Evolutionary conservation across 2,329 filamentous ascomycete genomes (phyloP).

Genomic region (Leptosphaerulina australis): DNA sequence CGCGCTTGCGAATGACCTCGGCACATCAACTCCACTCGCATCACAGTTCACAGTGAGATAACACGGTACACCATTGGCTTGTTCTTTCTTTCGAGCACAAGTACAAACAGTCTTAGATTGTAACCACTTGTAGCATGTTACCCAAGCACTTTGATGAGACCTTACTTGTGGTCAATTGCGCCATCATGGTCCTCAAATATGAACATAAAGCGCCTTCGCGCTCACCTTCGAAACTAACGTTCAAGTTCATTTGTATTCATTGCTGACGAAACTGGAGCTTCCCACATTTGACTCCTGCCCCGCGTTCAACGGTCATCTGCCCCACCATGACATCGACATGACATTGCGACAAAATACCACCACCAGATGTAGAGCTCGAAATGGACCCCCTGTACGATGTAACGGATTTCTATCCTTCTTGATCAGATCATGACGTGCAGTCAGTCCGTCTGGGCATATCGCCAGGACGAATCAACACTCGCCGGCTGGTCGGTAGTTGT

Average conservation of each 20-base stretch:
- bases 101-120: neutral
- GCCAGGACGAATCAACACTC: constrained; percentile 30
- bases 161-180: neutral
- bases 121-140: neutral
- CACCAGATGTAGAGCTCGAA: constrained; percentile 19
- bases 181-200: constrained; percentile 31
- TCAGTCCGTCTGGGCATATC: constrained; percentile 33
- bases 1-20: no score
- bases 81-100: neutral
- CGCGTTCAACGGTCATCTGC: constrained; percentile 21
- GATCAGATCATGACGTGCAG: constrained; percentile 39
- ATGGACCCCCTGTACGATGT: constrained; percentile 18
- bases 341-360: constrained; percentile 28
- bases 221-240: neutral
- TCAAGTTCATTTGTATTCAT: neutral
- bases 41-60: constrained; percentile 3
- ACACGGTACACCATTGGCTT: no score
- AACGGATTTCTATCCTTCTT: constrained; percentile 28
- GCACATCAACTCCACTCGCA: constrained; percentile 3
- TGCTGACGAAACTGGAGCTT: constrained; percentile 19
- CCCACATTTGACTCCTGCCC: constrained; percentile 10
- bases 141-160: neutral
- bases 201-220: constrained; percentile 15
- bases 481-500: constrained; percentile 30
- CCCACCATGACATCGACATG: constrained; percentile 40